phyloP scores from a whole-genome alignment of 441 rosid genomes.

The Populus hybrid region DNA sequence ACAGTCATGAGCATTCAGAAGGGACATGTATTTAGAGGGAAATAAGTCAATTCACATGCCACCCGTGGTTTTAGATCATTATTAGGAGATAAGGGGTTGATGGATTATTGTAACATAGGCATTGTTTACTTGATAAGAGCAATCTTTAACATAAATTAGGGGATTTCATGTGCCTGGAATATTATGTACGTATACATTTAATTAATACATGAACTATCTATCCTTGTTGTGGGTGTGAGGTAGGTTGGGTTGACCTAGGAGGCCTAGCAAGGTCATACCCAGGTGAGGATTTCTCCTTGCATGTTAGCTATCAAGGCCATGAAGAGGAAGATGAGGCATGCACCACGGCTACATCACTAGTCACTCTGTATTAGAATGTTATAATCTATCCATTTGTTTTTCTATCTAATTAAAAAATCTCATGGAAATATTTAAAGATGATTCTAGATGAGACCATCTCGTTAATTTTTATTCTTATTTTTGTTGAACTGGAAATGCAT shows the following conservation, averaged over 20 bases:
- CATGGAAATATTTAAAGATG: not conserved
- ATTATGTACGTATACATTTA: no score
- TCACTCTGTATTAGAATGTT: not conserved
- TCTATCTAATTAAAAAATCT: not conserved
- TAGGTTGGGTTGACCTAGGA: not conserved
- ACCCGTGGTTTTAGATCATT: not conserved
- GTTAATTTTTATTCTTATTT: not conserved
- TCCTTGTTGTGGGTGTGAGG: no score
- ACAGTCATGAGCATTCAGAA: not conserved
- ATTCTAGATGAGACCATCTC: not conserved
- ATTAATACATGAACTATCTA: no score
- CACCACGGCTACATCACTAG: not conserved
- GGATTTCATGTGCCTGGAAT: no score
- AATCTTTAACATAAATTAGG: no score
- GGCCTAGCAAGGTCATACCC: not conserved
- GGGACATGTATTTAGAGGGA: not conserved
- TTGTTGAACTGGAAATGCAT: not conserved
- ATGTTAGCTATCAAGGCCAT: not conserved
- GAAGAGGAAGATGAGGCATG: not conserved
- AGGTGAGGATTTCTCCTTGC: not conserved
- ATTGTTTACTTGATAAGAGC: not conserved
- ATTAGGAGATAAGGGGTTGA: not conserved
- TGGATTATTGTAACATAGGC: not conserved
- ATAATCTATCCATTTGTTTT: no score
- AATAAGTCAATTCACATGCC: not conserved